Conservation (phyloP, 257 asterid species). For the Salvia rosmarinus region DNA sequence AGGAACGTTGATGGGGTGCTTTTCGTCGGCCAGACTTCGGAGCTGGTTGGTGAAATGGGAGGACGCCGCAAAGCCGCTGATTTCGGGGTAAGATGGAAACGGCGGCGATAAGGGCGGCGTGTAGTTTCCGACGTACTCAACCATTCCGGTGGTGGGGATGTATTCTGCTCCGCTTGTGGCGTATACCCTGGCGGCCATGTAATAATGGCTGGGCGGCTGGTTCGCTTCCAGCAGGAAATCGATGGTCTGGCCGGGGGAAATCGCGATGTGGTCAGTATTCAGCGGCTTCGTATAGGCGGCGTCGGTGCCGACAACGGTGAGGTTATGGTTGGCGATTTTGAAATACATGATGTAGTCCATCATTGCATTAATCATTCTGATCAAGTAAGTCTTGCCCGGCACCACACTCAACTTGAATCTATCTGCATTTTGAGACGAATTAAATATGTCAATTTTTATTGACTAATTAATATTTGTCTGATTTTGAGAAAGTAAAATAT, state of each 20-base stretch:
- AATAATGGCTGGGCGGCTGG: slow-evolving; percentile 38
- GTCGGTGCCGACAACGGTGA: slow-evolving; percentile 65
- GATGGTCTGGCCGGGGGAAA: slow-evolving; percentile 66
- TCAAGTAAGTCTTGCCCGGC: slow-evolving; percentile 51
- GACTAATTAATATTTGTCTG: too few species aligned
- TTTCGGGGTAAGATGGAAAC: slow-evolving; percentile 38
- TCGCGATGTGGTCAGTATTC: slow-evolving; percentile 38
- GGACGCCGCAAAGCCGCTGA: slow-evolving; percentile 31
- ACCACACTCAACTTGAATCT: slow-evolving; percentile 48
- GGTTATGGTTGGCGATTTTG: slow-evolving; percentile 45
- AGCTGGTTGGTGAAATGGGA: slow-evolving; percentile 36
- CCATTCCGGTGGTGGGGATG: slow-evolving; percentile 48
- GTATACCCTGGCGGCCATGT: slow-evolving; percentile 27
- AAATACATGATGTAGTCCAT: slow-evolving; percentile 71
- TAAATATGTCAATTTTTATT: too few species aligned
- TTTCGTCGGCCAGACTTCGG: slow-evolving; percentile 36
- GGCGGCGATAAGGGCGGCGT: slow-evolving; percentile 39
- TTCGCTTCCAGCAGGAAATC: slow-evolving; percentile 53
- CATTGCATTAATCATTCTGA: slow-evolving; percentile 56
- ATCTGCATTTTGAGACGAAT: too few species aligned
- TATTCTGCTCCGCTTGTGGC: slow-evolving; percentile 12
- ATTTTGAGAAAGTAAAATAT: too few species aligned
- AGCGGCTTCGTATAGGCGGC: slow-evolving; percentile 53
- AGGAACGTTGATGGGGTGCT: slow-evolving; percentile 51
- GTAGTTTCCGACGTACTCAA: slow-evolving; percentile 48